These are phyloP conservation scores for Heterobasidion irregulare DNA, from an alignment of 1,284 basidiomycete genomes.

Conservation along the genomic window DNA sequence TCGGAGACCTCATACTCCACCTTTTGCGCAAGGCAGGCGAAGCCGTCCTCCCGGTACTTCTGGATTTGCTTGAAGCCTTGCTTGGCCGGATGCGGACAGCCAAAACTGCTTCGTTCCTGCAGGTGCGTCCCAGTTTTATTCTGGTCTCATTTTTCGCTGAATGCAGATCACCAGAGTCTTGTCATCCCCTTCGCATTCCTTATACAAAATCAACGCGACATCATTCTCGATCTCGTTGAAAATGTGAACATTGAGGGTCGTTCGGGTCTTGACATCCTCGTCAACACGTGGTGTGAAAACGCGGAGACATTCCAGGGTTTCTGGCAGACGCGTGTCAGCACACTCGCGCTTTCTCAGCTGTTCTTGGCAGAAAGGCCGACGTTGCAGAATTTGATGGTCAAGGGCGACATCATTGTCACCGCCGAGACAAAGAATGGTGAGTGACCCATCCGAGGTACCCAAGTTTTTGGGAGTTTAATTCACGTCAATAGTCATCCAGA, in stretches of 20 bases:
- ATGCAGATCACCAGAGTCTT: conserved; percentile 48
- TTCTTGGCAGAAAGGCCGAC: conserved; percentile 60
- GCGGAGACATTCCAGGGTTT: conserved; percentile 91
- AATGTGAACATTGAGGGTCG: conserved; percentile 35
- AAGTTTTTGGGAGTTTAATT: conserved; percentile 7
- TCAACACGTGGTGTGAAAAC: conserved; percentile 90
- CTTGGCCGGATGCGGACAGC: conserved; percentile 74
- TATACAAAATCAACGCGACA: conserved; percentile 59
- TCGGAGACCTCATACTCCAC: conserved; percentile 93
- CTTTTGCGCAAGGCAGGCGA: conserved; percentile 77
- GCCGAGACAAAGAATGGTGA: conserved; percentile 74
- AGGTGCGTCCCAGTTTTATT: conserved; percentile 35
- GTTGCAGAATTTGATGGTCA: conserved; percentile 66
- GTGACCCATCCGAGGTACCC: conserved; percentile 19
- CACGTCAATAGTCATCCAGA: conserved; percentile 77
- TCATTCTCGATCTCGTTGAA: conserved; percentile 48
- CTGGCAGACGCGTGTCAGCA: conserved; percentile 84
- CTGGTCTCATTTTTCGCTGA: background rate
- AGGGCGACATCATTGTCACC: conserved; percentile 88
- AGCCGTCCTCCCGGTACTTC: conserved; percentile 73
- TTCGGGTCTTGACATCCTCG: conserved; percentile 70
- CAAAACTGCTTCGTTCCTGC: conserved; percentile 83
- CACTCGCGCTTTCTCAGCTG: conserved; percentile 74
- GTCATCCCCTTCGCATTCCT: conserved; percentile 92
- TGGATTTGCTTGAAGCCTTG: conserved; percentile 81